Evolutionary conservation across 345 rosid species (phyloP).

Genomic region (Excoecaria cochinchinensis): DNA sequence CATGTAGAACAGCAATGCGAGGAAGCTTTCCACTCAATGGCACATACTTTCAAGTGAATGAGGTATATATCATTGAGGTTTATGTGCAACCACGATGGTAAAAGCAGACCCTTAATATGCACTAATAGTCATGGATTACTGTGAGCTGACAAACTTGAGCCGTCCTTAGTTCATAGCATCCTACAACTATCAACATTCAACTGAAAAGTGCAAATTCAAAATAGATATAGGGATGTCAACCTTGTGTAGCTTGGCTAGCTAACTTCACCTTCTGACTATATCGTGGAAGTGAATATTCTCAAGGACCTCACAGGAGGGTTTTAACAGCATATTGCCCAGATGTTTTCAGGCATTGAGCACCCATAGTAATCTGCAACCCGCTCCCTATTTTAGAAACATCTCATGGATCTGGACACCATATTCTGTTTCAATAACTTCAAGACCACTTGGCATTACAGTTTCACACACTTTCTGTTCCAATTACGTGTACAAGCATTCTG

Average conservation of each 20-base stretch:
- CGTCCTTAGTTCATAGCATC: neutral
- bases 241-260: neutral
- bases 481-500: neutral
- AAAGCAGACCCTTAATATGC: neutral
- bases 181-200: neutral
- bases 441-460: neutral
- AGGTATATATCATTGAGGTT: slow-evolving; percentile 39
- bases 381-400: neutral
- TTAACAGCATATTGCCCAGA: neutral
- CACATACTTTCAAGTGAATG: slow-evolving; percentile 94
- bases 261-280: neutral
- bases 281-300: neutral
- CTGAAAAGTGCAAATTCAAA: neutral
- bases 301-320: neutral
- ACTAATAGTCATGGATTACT: neutral
- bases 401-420: neutral
- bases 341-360: neutral
- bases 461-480: neutral
- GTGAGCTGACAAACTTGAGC: neutral
- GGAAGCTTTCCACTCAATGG: slow-evolving; percentile 98
- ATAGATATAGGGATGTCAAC: neutral
- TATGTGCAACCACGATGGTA: neutral
- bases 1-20: slow-evolving; percentile 94
- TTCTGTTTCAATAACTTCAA: neutral
- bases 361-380: neutral